Conservation (phyloP, 495 filamentous ascomycete species). For the Amniculicola lignicola region DNA sequence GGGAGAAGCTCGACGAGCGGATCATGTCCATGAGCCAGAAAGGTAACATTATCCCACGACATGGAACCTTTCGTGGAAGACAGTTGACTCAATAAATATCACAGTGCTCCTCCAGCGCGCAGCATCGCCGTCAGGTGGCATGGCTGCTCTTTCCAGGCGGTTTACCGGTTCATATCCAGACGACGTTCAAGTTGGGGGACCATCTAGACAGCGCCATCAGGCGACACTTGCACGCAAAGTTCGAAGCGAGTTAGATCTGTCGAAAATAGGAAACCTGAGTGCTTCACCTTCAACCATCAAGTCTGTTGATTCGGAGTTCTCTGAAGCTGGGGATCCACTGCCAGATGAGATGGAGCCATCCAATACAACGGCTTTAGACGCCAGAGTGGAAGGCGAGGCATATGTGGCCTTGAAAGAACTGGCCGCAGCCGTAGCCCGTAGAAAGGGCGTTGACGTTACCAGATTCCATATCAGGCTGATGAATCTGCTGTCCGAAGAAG, state of each 20-base stretch:
- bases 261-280: conserved; percentile 1
- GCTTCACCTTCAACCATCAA: neutral
- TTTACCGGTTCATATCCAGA: conserved; percentile 17
- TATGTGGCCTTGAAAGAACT: conserved; percentile 27
- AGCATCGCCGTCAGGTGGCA: conserved; percentile 34
- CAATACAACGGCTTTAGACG: conserved; percentile 1
- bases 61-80: neutral
- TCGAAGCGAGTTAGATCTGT: conserved; percentile 22
- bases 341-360: conserved; percentile 34
- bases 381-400: conserved; percentile 15
- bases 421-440: conserved; percentile 18
- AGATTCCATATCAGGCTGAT: conserved; percentile 21
- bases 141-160: conserved; percentile 35
- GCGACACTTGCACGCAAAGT: conserved; percentile 22
- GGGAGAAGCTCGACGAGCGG: conserved; percentile 26
- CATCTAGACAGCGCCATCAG: conserved; percentile 6
- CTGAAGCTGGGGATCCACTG: conserved; percentile 35
- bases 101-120: conserved; percentile 31
- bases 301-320: conserved; percentile 36
- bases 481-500: neutral
- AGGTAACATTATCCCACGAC: conserved; percentile 22
- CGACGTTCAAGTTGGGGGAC: conserved; percentile 27
- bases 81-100: neutral
- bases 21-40: conserved; percentile 25
- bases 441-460: conserved; percentile 20